Base-by-base conservation (phyloP, 176 grass and related monocot genomes). In the Hordeum vulgare region DNA sequence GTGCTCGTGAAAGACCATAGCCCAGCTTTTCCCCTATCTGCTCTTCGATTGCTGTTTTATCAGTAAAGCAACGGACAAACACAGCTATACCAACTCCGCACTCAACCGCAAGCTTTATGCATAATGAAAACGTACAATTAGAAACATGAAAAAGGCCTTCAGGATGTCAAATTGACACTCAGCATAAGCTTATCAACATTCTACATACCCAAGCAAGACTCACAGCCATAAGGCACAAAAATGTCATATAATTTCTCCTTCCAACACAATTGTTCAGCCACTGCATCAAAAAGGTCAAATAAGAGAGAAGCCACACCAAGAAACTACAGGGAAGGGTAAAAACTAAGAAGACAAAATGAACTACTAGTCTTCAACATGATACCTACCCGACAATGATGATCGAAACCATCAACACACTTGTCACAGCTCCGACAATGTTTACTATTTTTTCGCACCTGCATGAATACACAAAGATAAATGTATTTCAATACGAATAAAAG, bases 241-340 rank as follows among this genome's bases (percentile, higher is more conserved):
- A 99, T 9, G 90, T 90, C 42, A 76, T 60, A 62, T 99, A 99
- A 82, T 99, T 99, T 85, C 94, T 99, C 37, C 89, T 90, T 76
- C 96, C 96, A 65, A 99, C 96, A 88, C 96, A 99, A 86, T 99
- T 99, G 80, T 99, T 99, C 66, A 99, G 89, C 96, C 96, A 99
- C 96, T 99, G 87, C 74, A 85, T 61, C 58, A 86, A 29, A 74
- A 80, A 71, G 44, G 77, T 25, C 41, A 33, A 74, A 75, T 75
- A 33, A 74, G 23, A 74, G 14, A 78, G 39, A 41, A 79, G 1
- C 21, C 51, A 67, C 8, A 3, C 24, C 29, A 68, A 79, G 11
- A 79, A 66, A 77, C 77, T 66, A 45, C 9, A 18, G 17, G 27
- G 24, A 57, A 64, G 11, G 12, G 0, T 25, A 77, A 15, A 72